Evolutionary conservation across 1,139 yeast species (phyloP).

Genomic region (Hanseniaspora sp.): DNA sequence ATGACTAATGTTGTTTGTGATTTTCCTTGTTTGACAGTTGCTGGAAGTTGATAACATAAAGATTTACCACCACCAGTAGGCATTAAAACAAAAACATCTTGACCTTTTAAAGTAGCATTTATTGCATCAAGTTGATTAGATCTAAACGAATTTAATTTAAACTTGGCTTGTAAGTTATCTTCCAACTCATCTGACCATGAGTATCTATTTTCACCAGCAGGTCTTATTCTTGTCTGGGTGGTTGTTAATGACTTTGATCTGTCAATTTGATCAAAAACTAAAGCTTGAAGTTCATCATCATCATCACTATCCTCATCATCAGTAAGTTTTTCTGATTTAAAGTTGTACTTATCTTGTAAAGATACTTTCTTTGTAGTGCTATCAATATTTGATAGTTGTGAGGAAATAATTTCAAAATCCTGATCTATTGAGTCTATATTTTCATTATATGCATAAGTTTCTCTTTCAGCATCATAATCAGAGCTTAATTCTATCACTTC

Average conservation of each 20-base stretch:
- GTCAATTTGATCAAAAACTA: slow-evolving; percentile 1
- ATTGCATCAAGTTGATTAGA: slow-evolving; percentile 81
- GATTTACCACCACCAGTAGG: slow-evolving; percentile 99
- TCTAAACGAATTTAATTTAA: slow-evolving; percentile 59
- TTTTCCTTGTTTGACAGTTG: slow-evolving; percentile 60
- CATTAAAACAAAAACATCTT: slow-evolving; percentile 90
- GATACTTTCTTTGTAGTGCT: slow-evolving; percentile 26
- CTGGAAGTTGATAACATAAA: slow-evolving; percentile 89
- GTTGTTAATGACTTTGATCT: neutral
- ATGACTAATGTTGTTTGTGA: slow-evolving; percentile 89
- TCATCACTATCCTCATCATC: slow-evolving; percentile 19
- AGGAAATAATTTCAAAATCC: slow-evolving; percentile 27
- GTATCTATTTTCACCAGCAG: slow-evolving; percentile 22
- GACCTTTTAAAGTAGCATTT: slow-evolving; percentile 65
- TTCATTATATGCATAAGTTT: slow-evolving; percentile 16
- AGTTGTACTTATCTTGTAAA: slow-evolving; percentile 19
- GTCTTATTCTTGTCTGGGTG: neutral
- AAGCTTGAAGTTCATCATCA: slow-evolving; percentile 18
- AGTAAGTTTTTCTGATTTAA: neutral
- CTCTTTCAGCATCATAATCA: slow-evolving; percentile 10
- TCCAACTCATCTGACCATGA: slow-evolving; percentile 63
- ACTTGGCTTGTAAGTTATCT: slow-evolving; percentile 44
- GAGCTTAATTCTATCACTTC: neutral
- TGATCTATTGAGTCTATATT: slow-evolving; percentile 23
- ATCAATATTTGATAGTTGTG: slow-evolving; percentile 25